Conservation (phyloP, 371 early-diverging fungal species). For the Smittium mucronatum region DNA sequence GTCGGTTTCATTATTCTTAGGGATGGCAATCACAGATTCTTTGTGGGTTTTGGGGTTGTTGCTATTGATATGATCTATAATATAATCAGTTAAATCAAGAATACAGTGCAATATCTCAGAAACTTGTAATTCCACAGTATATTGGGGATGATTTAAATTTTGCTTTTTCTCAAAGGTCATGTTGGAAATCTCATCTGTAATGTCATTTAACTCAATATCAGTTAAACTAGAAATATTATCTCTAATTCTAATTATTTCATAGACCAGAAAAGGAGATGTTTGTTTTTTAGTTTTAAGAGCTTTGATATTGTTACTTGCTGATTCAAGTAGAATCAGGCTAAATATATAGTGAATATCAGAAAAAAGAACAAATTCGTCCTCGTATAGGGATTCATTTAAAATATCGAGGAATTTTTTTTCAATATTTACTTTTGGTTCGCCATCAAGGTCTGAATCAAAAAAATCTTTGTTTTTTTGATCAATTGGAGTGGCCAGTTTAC, state of each 20-base stretch:
- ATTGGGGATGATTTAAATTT: too few relatives aligned
- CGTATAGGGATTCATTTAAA: background rate
- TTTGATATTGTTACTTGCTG: background rate
- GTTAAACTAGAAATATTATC: background rate
- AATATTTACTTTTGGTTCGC: background rate
- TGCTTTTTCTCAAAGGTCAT: too few relatives aligned
- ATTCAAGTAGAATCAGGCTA: background rate
- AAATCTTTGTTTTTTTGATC: background rate
- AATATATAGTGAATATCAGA: conserved; percentile 2
- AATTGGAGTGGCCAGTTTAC: background rate
- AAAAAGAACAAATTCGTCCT: conserved; percentile 4
- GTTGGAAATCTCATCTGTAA: too few relatives aligned
- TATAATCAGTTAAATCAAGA: background rate
- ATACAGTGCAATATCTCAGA: background rate
- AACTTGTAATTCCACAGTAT: background rate
- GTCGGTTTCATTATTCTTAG: background rate
- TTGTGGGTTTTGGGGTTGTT: background rate
- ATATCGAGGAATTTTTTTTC: background rate
- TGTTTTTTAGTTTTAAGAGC: background rate
- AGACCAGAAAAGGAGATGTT: background rate
- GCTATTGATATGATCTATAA: background rate
- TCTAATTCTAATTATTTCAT: conserved; percentile 9
- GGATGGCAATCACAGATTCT: too few relatives aligned
- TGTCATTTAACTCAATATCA: background rate
- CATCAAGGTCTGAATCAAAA: background rate